Conservation (phyloP, 148 eudicot genomes). For the Heliosperma pusillum region DNA sequence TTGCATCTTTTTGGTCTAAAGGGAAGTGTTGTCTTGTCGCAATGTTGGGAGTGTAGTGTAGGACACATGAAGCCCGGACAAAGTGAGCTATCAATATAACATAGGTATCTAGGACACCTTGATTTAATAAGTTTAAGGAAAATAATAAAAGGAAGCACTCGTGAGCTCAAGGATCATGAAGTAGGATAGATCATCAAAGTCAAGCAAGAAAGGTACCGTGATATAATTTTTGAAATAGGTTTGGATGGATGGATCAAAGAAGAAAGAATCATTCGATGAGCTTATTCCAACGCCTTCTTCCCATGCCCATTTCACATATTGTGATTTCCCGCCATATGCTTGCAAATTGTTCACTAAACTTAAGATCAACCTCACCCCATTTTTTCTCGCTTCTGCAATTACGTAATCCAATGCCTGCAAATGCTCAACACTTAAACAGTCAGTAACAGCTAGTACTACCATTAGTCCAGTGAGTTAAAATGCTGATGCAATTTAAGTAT, state of each 20-base stretch:
- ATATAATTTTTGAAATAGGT: conserved; percentile 82
- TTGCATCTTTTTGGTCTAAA: no score
- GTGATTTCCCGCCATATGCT: conserved; percentile 94
- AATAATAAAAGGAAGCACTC: not conserved
- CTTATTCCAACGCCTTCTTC: conserved; percentile 85
- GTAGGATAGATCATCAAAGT: not conserved
- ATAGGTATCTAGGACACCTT: no score
- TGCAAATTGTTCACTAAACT: conserved; percentile 80
- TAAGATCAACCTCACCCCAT: conserved; percentile 65
- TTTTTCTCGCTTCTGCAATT: conserved; percentile 74
- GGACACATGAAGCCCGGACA: no score
- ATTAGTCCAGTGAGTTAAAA: not conserved
- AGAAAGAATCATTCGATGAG: conserved; percentile 94
- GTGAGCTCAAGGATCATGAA: not conserved
- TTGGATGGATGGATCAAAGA: conserved; percentile 86
- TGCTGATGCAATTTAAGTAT: not conserved
- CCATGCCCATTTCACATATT: conserved; percentile 99
- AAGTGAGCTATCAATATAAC: no score
- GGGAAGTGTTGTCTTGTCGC: no score
- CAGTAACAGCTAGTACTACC: not conserved
- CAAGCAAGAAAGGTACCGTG: conserved; percentile 47
- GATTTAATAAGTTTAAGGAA: no score
- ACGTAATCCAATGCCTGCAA: conserved; percentile 88
- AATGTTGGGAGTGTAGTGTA: no score
- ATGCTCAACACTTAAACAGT: conserved; percentile 19